Evolutionary conservation across 768 basidiomycete genomes (phyloP), one percentile per base, ranked within the genome.

Genomic region (Fomitopsis serialis): DNA sequence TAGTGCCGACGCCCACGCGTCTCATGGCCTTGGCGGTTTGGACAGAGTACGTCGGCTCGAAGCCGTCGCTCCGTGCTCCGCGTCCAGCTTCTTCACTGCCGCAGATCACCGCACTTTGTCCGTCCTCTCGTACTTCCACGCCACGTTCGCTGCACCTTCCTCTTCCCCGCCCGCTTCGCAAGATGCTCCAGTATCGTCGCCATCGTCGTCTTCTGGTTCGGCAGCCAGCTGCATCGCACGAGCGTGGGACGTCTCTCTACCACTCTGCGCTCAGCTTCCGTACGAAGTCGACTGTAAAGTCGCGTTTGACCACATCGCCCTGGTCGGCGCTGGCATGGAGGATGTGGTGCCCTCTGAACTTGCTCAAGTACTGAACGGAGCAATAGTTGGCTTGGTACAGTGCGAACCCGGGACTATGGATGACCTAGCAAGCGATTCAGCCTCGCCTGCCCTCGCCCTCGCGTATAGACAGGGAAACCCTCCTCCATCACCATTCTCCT

Each of bases 101-200:
- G 77, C 86, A 1, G 93, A 96, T 61, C 77, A 87, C 47, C 82
- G 93, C 2, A 73, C 78, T 2, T 69, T 95, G 11, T 74, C 80
- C 19, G 73, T 87, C 27, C 70, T 98, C 24, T 88, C 90, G 0
- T 93, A 93, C 68, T 84, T 96, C 58, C 83, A 94, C 61, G 78
- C 74, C 10, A 44, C 66, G 0, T 70, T 73, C 59, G 76, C 64
- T 11, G 55, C 22, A 4, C 7, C 54, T 17, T 67, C 66, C 0
- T 23, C 15, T 23, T 13, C 50, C 19, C 52, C 56, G 50, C 67
- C 66, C 0, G 23, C 15, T 23, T 13, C 50, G n/a, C 52, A 55
- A 50, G 53, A 32, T 32, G 29, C 29, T 32, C 6, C 29, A 32
- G 29, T 11, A 32, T 32, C 29, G 11, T 32, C 11, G 11, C 11